Conservation (phyloP, 1,284 basidiomycete genomes). For the Puccinia hordei region DNA sequence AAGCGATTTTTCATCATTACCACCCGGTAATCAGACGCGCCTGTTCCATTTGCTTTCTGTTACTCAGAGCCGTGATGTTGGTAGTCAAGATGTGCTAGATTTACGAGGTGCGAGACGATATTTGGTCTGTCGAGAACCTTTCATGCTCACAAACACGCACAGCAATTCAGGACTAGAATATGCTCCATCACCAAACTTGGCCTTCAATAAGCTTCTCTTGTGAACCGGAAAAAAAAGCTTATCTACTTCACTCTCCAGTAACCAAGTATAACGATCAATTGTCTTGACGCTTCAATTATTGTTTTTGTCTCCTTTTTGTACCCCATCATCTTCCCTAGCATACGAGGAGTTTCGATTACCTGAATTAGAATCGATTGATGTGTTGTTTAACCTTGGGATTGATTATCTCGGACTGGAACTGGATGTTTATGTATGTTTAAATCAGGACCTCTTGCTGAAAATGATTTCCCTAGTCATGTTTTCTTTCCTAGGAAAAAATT, state of each 20-base stretch:
- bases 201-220: too few relatives aligned
- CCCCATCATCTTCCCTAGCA: background rate
- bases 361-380: constrained; percentile 45
- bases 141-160: background rate
- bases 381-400: constrained; percentile 37
- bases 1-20: too few relatives aligned
- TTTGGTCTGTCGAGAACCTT: background rate
- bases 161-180: background rate
- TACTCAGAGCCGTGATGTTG: background rate
- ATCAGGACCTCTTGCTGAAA: background rate
- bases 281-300: background rate
- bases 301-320: background rate
- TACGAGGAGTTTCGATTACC: constrained; percentile 47
- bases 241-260: background rate
- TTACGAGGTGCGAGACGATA: background rate
- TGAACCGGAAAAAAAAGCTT: background rate
- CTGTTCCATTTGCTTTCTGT: background rate
- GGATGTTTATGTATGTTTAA: constrained; percentile 37
- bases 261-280: background rate
- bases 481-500: background rate
- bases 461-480: background rate
- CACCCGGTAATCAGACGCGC: background rate
- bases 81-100: background rate
- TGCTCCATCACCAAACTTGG: background rate
- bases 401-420: constrained; percentile 28